A percentile compares a stretch with the other conserved stretches of the same genome.
Conservation (phyloP, 495 filamentous ascomycete genomes). For the Aspergillus taichungensis region DNA sequence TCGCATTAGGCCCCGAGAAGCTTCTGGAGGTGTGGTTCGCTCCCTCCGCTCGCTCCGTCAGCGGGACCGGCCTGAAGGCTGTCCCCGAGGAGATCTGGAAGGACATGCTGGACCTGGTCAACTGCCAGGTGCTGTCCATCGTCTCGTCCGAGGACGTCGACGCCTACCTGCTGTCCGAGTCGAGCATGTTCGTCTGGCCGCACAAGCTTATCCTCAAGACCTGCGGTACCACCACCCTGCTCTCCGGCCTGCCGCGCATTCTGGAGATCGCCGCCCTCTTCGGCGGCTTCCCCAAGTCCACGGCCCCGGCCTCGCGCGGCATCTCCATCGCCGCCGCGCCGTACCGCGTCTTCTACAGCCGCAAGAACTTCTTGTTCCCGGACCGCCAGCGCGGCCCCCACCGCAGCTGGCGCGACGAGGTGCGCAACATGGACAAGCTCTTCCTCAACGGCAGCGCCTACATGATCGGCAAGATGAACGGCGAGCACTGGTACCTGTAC, state of each 20-base stretch:
- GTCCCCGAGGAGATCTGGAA: constrained; percentile 84
- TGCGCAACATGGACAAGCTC: constrained; percentile 78
- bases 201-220: constrained; percentile 99
- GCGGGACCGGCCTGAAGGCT: constrained; percentile 74
- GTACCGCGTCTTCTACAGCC: constrained; percentile 95
- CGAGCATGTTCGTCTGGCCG: constrained; percentile 98
- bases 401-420: constrained; percentile 95
- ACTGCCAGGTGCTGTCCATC: constrained; percentile 95
- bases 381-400: constrained; percentile 92
- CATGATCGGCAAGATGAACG: constrained; percentile 99
- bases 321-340: constrained; percentile 69
- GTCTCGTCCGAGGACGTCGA: constrained; percentile 93
- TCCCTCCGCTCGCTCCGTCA: constrained; percentile 60
- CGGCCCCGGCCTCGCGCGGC: constrained; percentile 42
- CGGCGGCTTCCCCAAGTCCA: constrained; percentile 72
- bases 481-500: constrained; percentile 98
- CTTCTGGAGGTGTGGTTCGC: constrained; percentile 98
- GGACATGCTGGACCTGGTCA: constrained; percentile 93
- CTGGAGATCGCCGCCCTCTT: constrained; percentile 81
- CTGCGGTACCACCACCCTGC: constrained; percentile 91
- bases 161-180: constrained; percentile 95
- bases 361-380: constrained; percentile 97
- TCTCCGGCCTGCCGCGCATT: constrained; percentile 80
- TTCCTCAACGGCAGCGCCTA: constrained; percentile 94
- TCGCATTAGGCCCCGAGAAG: constrained; percentile 75